Base-by-base conservation (phyloP, 106 monocot genomes). In the Allium fistulosum region DNA sequence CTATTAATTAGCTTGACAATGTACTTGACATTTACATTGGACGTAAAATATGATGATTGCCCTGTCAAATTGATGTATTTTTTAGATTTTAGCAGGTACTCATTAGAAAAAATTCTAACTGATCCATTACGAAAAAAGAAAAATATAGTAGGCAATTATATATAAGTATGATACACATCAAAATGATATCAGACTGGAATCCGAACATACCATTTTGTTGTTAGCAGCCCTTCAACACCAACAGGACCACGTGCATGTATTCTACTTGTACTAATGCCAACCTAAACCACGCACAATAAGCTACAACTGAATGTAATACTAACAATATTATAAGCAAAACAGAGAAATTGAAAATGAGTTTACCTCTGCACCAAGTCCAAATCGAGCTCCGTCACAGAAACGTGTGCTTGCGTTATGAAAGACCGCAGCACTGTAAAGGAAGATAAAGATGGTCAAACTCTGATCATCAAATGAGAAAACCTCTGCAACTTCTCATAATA, bases 331-430 rank as follows among this genome's bases (percentile, higher is more conserved):
- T 7, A 16, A 68, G 13, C 18, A 12, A 15, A 16, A 60, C 26
- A 22, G 16, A 11, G 17, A n/a, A 59, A 10, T 61, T 26, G 59
- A 26, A 22, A 22, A 22, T 22, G 22, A 22, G 22, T 5, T 12
- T 80, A 97, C 96, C 97, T 99, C 97, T 65, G 97, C 97, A 75
- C 97, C 97, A 61, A 99, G 82, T 27, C 97, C 97, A 81, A 99
- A 99, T 68, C 97, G 97, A 78, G 92, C 92, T 10, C 97, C 97
- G 85, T 99, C 97, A 81, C 88, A 99, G 72, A 99, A 99, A 13
- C 97, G 86, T 57, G 97, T 89, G 73, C 97, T 99, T 67, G 92
- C 92, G 79, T 99, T 99, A 79, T 84, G 87, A 67, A 99, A 92
- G 37, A 99, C 92, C 17, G 97, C 97, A 76, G 97, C 97, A 85